Percentiles rank a stretch among this genome's conserved stretches.
Evolutionary conservation across 176 grass and related monocot species (phyloP).

Genomic region (Ensete glaucum): DNA sequence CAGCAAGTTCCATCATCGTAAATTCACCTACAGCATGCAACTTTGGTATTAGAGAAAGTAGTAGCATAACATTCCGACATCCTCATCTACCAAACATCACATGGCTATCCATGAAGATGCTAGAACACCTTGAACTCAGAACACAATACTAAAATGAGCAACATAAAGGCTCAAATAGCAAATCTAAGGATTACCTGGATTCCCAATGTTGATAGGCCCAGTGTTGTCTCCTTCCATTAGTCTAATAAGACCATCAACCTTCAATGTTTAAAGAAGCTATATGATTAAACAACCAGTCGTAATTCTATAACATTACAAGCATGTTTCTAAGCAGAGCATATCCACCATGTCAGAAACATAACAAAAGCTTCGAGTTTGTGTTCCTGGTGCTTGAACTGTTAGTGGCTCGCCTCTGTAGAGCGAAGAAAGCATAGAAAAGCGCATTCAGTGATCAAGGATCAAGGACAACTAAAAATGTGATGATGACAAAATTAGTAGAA

Average conservation of each 20-base stretch:
- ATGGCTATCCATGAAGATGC: background rate
- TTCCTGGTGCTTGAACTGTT: slow-evolving; percentile 96
- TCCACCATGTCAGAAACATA: slow-evolving; percentile 91
- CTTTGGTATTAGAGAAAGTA: slow-evolving; percentile 5
- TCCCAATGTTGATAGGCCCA: slow-evolving; percentile 83
- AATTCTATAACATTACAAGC: background rate
- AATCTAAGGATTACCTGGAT: slow-evolving; percentile 56
- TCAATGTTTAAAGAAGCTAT: slow-evolving; percentile 17
- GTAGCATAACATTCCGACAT: slow-evolving; percentile 1
- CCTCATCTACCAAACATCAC: background rate
- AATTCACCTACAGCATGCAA: slow-evolving; percentile 58
- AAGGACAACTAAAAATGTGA: slow-evolving; percentile 29
- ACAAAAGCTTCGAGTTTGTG: slow-evolving; percentile 98
- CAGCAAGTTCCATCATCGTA: slow-evolving; percentile 89
- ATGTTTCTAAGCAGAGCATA: slow-evolving; percentile 6
- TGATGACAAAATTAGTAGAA: slow-evolving; percentile 6
- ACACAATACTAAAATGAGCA: no score
- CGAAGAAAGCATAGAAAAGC: background rate
- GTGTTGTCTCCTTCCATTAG: slow-evolving; percentile 89
- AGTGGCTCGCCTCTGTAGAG: slow-evolving; percentile 60
- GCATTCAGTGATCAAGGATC: background rate
- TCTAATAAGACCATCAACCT: slow-evolving; percentile 97
- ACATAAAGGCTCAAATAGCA: background rate
- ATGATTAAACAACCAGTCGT: background rate
- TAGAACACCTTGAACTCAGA: background rate